Evolutionary conservation across 2,329 filamentous ascomycete genomes (phyloP), one percentile per base, ranked within the genome.

Genomic region (Fusarium liriodendri): DNA sequence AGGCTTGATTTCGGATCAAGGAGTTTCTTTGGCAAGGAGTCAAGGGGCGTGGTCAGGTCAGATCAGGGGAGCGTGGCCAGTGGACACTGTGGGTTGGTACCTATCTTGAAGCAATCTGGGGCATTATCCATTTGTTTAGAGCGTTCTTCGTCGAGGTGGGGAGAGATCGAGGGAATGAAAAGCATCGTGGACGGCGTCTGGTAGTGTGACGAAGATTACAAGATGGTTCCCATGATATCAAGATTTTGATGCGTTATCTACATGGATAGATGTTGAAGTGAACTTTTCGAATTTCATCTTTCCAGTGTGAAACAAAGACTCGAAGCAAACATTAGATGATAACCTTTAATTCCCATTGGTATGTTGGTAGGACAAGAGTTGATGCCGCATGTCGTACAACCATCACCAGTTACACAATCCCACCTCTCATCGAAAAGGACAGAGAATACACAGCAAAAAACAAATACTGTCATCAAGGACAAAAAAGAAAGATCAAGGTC

Each of bases 21-120:
- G 72, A 72, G 72, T 74, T 74, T 52, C 35, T 45, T 62, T 66
- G 60, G 38, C 58, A 62, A 72, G 62, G 67, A 63, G 54, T 69
- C 25, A 45, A 52, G 62, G 52, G 35, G 32, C 37, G 27, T 40
- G 38, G 25, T 50, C 33, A 61, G 50, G 35, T 61, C 32, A 27
- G 27, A 27, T 27, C 8, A 54, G 68, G 52, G 47, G 52, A 61
- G 65, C 64, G 47, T 33, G 60, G 52, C 29, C 47, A 38, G n/a
- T 33, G 54, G 45, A 33, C 27, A 33, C 27, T 52, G 59, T 50
- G 52, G 54, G 50, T 27, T 42, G 50, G 47, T 47, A 70, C 69
- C 38, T 66, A 67, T 72, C 38, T 66, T 50, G 58, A 58, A 54
- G 61, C 47, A 37, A 58, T 57, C 45, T 62, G 37, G 22, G 27